Evolutionary conservation across 495 filamentous ascomycete species (phyloP), one percentile per base, ranked within the genome.

Genomic region (Opeltia flavorubescens): DNA sequence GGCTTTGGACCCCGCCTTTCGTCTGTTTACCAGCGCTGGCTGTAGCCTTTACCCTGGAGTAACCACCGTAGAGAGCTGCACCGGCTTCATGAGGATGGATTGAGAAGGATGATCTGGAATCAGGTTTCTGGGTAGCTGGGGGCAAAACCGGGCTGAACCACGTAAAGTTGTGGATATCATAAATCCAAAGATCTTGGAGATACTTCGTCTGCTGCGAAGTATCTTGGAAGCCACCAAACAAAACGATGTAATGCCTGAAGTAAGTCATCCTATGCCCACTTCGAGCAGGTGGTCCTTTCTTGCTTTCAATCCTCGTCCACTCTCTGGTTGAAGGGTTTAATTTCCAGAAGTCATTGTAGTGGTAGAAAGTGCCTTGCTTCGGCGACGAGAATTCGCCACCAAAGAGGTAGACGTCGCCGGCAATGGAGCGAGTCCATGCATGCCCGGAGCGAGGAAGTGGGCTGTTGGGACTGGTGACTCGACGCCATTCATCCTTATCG

Each of bases 311-410:
- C 25, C 86, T 77, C 35, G 77, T 83, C 91, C 91, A 98, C 66
- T 98, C 91, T 47, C 84, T 72, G 0, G 78, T 75, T 5, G 73
- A 69, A 0, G 86, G 78, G 44, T 95, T 86, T 29, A 95, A 77
- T 26, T 84, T 73, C 91, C 91, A 98, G 59, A 96, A 95, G 59
- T 95, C 91, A 61, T 94, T 94, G 66, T 98, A 98, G 56, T 98
- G 91, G 59, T 98, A 95, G 60, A 98, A 98, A 1, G 89, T 98
- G 3, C 91, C 91, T 61, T 98, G 91, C 57, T 95, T 98, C 1
- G 91, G 91, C 7, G 72, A 80, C 2, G 76, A 84, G 44, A 81
- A 81, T 54, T 78, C 75, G 35, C 89, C 91, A 55, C 91, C 91
- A 55, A 95, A 96, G 13, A 98, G 62, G 63, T 89, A 98, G 34